A percentile compares a stretch with the other conserved stretches of the same genome.
These are phyloP conservation scores for Helotiales sp. DNA, from an alignment of 2,329 filamentous ascomycete species.

Conservation along the genomic window DNA sequence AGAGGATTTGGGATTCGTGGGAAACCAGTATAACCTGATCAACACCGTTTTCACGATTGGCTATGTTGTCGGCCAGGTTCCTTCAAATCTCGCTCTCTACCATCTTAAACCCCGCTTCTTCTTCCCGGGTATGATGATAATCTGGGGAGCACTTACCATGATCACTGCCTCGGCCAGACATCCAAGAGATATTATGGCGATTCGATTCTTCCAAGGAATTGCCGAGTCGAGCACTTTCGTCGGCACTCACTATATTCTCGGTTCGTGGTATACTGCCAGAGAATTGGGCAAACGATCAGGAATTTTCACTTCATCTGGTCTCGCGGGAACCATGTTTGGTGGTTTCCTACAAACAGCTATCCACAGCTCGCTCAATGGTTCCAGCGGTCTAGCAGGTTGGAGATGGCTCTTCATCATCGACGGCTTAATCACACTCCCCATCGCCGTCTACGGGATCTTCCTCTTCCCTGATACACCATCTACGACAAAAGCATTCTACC, in stretches of 20 bases:
- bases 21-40: conserved; percentile 53
- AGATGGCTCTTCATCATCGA: conserved; percentile 54
- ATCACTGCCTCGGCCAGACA: conserved; percentile 52
- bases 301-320: conserved; percentile 59
- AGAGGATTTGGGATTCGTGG: conserved; percentile 49
- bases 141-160: conserved; percentile 67
- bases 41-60: conserved; percentile 47
- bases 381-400: conserved; percentile 51
- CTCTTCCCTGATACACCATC: conserved; percentile 46
- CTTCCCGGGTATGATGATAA: conserved; percentile 62
- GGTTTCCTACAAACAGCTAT: conserved; percentile 58
- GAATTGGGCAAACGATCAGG: conserved; percentile 62
- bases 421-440: conserved; percentile 55
- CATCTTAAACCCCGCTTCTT: conserved; percentile 63
- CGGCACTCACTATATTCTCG: conserved; percentile 59
- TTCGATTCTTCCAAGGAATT: conserved; percentile 57
- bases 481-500: conserved; percentile 43
- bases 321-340: conserved; percentile 61
- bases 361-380: conserved; percentile 35
- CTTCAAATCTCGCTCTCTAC: conserved; percentile 61
- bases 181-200: conserved; percentile 57
- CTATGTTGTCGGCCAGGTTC: conserved; percentile 57
- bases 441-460: conserved; percentile 54
- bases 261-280: conserved; percentile 60
- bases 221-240: conserved; percentile 58